A percentile compares a stretch with the other conserved stretches of the same genome.
Evolutionary conservation across 1,284 basidiomycete species (phyloP).

Genomic region (Heterobasidion annosum): DNA sequence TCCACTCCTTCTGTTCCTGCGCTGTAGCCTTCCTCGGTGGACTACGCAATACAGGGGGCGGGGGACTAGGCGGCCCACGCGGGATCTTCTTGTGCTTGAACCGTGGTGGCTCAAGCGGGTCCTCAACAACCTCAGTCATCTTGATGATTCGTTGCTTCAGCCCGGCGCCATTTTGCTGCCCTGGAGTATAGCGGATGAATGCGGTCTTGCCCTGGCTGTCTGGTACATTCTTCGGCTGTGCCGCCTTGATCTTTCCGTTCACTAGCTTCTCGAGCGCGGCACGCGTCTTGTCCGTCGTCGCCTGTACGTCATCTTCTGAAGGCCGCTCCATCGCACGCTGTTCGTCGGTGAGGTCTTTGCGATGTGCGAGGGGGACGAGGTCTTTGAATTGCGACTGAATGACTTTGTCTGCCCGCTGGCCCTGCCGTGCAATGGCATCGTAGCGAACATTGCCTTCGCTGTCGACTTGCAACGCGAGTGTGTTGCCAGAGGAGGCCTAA

Average conservation of each 20-base stretch:
- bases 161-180: constrained; percentile 61
- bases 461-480: constrained; percentile 94
- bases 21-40: constrained; percentile 95
- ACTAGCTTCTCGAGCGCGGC: constrained; percentile 90
- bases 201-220: constrained; percentile 72
- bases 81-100: constrained; percentile 99
- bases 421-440: constrained; percentile 94
- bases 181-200: constrained; percentile 96
- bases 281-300: constrained; percentile 85
- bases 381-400: constrained; percentile 97
- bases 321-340: constrained; percentile 82
- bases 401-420: constrained; percentile 76
- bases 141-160: constrained; percentile 97
- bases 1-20: constrained; percentile 99
- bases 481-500: constrained; percentile 83
- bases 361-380: constrained; percentile 85
- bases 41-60: constrained; percentile 93
- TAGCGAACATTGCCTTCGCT: constrained; percentile 94
- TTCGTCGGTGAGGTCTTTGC: constrained; percentile 79
- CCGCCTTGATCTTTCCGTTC: constrained; percentile 93
- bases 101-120: constrained; percentile 92
- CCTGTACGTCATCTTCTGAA: constrained; percentile 82
- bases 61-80: constrained; percentile 89
- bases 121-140: constrained; percentile 96
- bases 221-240: constrained; percentile 85